Conservation (phyloP, 2,329 filamentous ascomycete genomes). For the Periconia macrospinosa region DNA sequence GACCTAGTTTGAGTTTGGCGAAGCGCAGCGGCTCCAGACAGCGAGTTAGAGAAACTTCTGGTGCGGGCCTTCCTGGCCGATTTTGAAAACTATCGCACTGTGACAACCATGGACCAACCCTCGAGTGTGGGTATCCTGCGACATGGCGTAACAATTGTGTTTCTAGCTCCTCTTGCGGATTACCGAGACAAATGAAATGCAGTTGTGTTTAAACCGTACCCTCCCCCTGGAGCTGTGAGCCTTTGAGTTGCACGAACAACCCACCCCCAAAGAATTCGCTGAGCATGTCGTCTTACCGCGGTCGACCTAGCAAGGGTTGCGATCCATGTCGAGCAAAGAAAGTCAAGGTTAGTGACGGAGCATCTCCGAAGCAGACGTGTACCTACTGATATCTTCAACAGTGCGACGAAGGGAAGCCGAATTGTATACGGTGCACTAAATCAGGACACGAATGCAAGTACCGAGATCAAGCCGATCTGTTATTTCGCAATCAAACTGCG, state of each 20-base stretch:
- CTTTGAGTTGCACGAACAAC: background rate
- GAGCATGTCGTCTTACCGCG: slow-evolving; percentile 34
- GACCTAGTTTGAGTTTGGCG: no score
- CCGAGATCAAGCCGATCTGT: slow-evolving; percentile 33
- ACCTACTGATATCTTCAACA: slow-evolving; percentile 11
- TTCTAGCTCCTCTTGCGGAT: no score
- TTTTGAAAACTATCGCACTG: no score
- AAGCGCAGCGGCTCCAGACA: no score
- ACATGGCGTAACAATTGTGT: no score
- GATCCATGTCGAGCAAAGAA: slow-evolving; percentile 37
- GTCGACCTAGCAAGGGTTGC: slow-evolving; percentile 40
- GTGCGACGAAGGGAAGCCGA: slow-evolving; percentile 38
- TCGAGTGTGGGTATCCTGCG: no score
- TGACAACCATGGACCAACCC: no score
- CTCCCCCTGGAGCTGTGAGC: no score
- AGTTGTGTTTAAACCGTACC: no score
- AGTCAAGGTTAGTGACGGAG: slow-evolving; percentile 30
- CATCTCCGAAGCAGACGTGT: background rate
- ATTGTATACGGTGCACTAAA: slow-evolving; percentile 33
- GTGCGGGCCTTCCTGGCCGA: no score
- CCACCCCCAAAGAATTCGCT: background rate
- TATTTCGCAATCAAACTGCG: slow-evolving; percentile 39
- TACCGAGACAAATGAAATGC: no score
- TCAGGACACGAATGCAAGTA: slow-evolving; percentile 33
- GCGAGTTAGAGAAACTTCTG: no score